Conservation (phyloP, 805 yeast genomes). For the Pichia manshurica region DNA sequence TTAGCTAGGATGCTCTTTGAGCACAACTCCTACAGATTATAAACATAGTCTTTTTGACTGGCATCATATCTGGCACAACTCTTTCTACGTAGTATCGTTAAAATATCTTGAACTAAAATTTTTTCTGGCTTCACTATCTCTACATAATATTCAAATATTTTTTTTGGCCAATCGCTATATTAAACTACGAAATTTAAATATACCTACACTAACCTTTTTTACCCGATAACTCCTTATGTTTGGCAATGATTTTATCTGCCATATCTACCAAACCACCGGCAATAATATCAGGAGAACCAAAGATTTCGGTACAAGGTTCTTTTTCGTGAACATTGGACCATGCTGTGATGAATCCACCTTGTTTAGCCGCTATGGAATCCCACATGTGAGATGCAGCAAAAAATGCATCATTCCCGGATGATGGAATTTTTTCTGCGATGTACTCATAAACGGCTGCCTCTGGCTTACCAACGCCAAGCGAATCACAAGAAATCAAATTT, state of each 20-base stretch:
- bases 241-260: conserved; percentile 27
- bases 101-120: too few relatives aligned
- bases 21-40: too few relatives aligned
- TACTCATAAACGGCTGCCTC: conserved; percentile 25
- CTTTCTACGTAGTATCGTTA: too few relatives aligned
- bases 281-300: conserved; percentile 28
- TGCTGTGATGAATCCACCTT: conserved; percentile 29
- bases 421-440: conserved; percentile 24
- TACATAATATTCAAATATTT: too few relatives aligned
- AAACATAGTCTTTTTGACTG: background rate
- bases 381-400: conserved; percentile 32
- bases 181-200: background rate
- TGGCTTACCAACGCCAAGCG: conserved; percentile 28
- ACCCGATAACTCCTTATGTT: conserved; percentile 11
- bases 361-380: conserved; percentile 31
- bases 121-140: too few relatives aligned
- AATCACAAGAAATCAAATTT: conserved; percentile 28
- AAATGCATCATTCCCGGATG: conserved; percentile 27
- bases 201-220: background rate
- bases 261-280: conserved; percentile 28
- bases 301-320: conserved; percentile 27
- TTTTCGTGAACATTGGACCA: conserved; percentile 29
- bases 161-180: too few relatives aligned
- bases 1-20: too few relatives aligned
- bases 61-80: too few relatives aligned